Evolutionary conservation across 768 basidiomycete species (phyloP).

Genomic region (Clitopilus passeckerianus): DNA sequence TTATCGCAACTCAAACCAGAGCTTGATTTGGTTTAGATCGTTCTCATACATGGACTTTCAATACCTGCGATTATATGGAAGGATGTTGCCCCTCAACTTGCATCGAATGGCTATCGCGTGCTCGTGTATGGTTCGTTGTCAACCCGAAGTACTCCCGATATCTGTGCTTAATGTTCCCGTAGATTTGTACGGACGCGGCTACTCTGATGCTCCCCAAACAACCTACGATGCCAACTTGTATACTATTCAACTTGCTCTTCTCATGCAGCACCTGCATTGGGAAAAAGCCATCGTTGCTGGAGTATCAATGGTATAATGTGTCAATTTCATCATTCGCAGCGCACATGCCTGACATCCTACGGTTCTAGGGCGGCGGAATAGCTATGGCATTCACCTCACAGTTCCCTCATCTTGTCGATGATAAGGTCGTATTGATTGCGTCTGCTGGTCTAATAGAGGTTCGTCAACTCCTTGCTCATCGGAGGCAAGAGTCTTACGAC

Average conservation of each 20-base stretch:
- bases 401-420: conserved; percentile 68
- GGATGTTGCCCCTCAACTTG: conserved; percentile 64
- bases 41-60: conserved; percentile 75
- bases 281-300: conserved; percentile 60
- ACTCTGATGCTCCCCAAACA: conserved; percentile 73
- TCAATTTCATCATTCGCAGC: not conserved
- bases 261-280: conserved; percentile 79
- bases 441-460: conserved; percentile 70
- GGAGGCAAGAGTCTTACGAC: not conserved
- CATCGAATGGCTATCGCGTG: conserved; percentile 62
- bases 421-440: conserved; percentile 62
- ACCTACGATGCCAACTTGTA: conserved; percentile 63
- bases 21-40: conserved; percentile 40
- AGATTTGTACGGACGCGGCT: conserved; percentile 83
- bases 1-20: not conserved
- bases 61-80: conserved; percentile 77
- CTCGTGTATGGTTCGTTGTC: conserved; percentile 58
- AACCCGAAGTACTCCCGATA: conserved; percentile 4
- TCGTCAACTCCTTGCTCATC: conserved; percentile 7
- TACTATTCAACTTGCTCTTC: conserved; percentile 74
- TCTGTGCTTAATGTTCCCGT: not conserved
- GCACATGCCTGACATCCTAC: not conserved
- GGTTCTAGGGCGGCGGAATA: conserved; percentile 63
- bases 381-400: conserved; percentile 65
- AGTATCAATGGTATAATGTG: conserved; percentile 70